Percentiles rank a stretch among this genome's conserved stretches.
These are phyloP conservation scores for Pleodorina starrii DNA, from an alignment of 139 green algal species.

Conservation along the genomic window DNA sequence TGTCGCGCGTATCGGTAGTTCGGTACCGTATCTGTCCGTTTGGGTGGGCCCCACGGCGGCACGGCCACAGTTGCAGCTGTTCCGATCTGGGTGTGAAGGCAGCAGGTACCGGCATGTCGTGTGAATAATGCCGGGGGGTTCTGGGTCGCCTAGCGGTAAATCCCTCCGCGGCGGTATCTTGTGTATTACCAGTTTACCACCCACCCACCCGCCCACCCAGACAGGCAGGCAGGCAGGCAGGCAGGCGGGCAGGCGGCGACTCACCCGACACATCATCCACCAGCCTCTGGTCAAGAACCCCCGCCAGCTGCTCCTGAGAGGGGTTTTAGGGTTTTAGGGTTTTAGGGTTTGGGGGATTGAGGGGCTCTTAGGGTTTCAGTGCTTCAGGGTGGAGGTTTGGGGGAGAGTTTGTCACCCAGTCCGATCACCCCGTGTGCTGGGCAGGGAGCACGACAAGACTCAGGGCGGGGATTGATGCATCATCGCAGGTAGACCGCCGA, in stretches of 20 bases:
- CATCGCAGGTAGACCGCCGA: background rate
- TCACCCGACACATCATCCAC: constrained; percentile 30
- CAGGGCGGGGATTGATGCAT: background rate
- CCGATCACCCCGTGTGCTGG: background rate
- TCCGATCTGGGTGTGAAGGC: too few relatives aligned
- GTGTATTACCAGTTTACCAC: background rate
- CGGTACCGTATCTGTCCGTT: too few relatives aligned
- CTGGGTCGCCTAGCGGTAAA: background rate
- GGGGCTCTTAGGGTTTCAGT: too few relatives aligned
- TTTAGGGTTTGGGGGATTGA: too few relatives aligned
- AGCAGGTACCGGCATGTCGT: background rate
- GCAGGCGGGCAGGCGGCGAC: too few relatives aligned
- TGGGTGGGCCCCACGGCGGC: too few relatives aligned
- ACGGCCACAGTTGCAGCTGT: too few relatives aligned
- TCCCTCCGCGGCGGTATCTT: background rate
- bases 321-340: too few relatives aligned
- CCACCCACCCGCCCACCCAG: background rate
- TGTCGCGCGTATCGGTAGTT: too few relatives aligned
- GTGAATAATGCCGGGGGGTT: background rate
- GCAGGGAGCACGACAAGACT: background rate
- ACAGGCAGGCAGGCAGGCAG: too few relatives aligned
- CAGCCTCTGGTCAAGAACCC: constrained; percentile 37
- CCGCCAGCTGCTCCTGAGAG: constrained; percentile 12
- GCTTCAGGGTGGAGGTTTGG: too few relatives aligned
- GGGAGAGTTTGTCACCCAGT: background rate